Evolutionary conservation across 768 basidiomycete genomes (phyloP), one percentile per base, ranked within the genome.

Genomic region (Calocera viscosa): DNA sequence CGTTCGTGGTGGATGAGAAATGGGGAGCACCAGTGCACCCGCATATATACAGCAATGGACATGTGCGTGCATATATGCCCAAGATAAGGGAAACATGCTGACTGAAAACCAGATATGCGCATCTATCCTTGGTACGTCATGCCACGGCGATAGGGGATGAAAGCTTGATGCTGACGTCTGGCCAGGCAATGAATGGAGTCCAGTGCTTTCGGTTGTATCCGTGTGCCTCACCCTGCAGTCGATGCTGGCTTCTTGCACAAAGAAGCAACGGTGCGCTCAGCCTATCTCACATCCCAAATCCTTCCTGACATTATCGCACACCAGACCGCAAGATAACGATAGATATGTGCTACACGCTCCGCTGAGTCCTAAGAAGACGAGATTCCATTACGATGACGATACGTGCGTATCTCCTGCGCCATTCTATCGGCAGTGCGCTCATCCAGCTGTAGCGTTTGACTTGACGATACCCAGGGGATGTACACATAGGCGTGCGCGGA

Each of bases 201-300:
- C 75, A 16, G 76, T 77, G 0, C 70, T 77, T 17, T 76, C 72
- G 30, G 74, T 73, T 2, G 71, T 74, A 1, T 68, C 74, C 19
- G 68, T 77, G 16, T 77, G 76, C 67, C 72, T 77, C 34, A 76
- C 74, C 1, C 71, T 77, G 68, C 76, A 77, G 65, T 74, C 73
- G n/a, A 77, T 77, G 76, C 68, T 77, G 17, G 76, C 76, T 1
- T 74, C 73, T 1, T 75, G 74, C 67, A 76, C 72, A 69, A 75
- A 74, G 70, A 75, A 73, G 64, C 73, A 73, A 65, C 65, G 72
- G 74, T 75, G 43, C 66, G 75, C 34, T 49, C 8, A 41, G 34
- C 66, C 43, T 65, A n/a, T 30, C 24, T 24, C 3, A n/a, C 63
- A 0, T 38, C 14, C 35, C 16, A 32, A 35, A 12, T 1, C 12